phyloP scores from a whole-genome alignment of 805 yeast species.

The Candida ortonii region DNA sequence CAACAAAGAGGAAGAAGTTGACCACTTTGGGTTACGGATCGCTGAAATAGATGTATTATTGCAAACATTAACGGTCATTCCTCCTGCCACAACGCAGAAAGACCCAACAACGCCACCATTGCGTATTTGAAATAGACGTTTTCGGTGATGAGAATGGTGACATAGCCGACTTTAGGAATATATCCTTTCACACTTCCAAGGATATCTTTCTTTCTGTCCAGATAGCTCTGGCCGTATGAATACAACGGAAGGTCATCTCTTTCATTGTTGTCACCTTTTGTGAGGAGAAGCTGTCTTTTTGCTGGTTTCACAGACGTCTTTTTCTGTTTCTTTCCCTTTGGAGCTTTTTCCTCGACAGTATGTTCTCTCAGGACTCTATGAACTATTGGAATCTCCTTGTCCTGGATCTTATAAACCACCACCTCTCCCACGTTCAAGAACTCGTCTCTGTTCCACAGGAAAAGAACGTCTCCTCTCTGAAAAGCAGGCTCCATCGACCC shows the following conservation, averaged over 20 bases:
- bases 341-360: constrained; percentile 33
- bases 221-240: constrained; percentile 68
- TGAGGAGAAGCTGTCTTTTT: constrained; percentile 61
- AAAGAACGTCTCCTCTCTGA: constrained; percentile 92
- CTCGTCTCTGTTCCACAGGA: constrained; percentile 82
- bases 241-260: constrained; percentile 87
- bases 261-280: constrained; percentile 96
- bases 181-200: constrained; percentile 93
- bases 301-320: constrained; percentile 9
- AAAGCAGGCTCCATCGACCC: constrained; percentile 99
- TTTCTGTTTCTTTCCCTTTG: constrained; percentile 15
- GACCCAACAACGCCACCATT: constrained; percentile 68
- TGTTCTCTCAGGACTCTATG: constrained; percentile 93
- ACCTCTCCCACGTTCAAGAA: constrained; percentile 80
- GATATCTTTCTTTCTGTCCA: constrained; percentile 73
- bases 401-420: constrained; percentile 84
- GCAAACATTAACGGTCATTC: constrained; percentile 36
- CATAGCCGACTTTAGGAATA: constrained; percentile 84
- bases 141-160: constrained; percentile 88
- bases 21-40: constrained; percentile 29
- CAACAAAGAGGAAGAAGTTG: constrained; percentile 19
- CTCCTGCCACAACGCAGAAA: constrained; percentile 61
- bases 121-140: constrained; percentile 78
- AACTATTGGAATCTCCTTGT: constrained; percentile 88
- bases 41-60: constrained; percentile 7